phyloP scores from a whole-genome alignment of 1,139 yeast genomes.

The Sugiyamaella paludigena region DNA sequence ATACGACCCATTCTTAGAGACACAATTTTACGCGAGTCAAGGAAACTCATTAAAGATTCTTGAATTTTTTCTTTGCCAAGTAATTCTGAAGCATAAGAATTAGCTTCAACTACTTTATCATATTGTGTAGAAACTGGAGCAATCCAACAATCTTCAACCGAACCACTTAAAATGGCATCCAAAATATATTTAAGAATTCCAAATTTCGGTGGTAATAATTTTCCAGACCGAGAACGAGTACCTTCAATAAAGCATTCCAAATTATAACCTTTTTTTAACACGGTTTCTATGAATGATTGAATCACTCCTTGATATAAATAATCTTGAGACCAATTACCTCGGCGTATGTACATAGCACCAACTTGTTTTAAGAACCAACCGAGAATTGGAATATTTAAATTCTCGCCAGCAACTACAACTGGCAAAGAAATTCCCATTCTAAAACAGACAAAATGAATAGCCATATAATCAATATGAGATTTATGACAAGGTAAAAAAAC shows the following conservation, averaged over 20 bases:
- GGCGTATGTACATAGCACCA: constrained; percentile 45
- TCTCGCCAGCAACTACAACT: constrained; percentile 66
- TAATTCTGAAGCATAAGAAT: constrained; percentile 58
- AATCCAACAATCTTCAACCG: constrained; percentile 47
- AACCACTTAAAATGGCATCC: constrained; percentile 47
- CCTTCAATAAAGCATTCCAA: constrained; percentile 69
- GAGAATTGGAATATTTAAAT: constrained; percentile 60
- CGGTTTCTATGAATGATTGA: constrained; percentile 53
- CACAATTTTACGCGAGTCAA: constrained; percentile 38
- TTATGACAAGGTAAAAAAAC: constrained; percentile 54
- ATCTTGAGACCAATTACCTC: constrained; percentile 42
- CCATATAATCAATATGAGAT: constrained; percentile 64
- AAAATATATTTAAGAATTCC: constrained; percentile 58
- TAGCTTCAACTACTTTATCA: constrained; percentile 66
- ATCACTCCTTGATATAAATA: constrained; percentile 56
- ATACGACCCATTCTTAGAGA: constrained; percentile 43
- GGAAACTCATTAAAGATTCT: constrained; percentile 39
- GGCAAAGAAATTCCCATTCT: constrained; percentile 59
- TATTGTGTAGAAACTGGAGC: constrained; percentile 63
- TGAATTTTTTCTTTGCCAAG: constrained; percentile 57
- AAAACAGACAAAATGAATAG: constrained; percentile 56
- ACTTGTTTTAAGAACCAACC: constrained; percentile 45
- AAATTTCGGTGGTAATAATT: constrained; percentile 60
- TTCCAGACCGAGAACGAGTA: constrained; percentile 65
- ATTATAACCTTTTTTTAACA: constrained; percentile 51